These are phyloP conservation scores for Blastobotrys indianensis DNA, from an alignment of 1,139 yeast genomes.

Conservation along the genomic window DNA sequence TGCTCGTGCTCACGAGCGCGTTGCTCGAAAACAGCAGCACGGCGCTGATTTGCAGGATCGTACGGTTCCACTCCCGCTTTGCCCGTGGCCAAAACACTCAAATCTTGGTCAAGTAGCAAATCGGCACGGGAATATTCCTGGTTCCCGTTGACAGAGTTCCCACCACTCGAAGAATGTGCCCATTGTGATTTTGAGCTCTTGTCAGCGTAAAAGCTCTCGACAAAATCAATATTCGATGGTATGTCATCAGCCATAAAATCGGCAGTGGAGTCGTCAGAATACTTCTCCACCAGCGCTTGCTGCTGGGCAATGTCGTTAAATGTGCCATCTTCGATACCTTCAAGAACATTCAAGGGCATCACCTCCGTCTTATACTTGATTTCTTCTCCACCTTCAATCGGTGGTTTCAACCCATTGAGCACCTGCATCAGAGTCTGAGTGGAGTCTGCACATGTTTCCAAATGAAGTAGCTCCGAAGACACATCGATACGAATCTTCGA, in stretches of 20 bases:
- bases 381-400: conserved; percentile 48
- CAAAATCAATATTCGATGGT: conserved; percentile 32
- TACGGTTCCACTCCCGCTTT: conserved; percentile 10
- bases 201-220: conserved; percentile 37
- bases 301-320: conserved; percentile 6
- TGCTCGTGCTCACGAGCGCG: conserved; percentile 29
- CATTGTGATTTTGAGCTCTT: conserved; percentile 21
- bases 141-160: conserved; percentile 14
- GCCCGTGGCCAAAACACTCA: conserved; percentile 26
- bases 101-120: conserved; percentile 32
- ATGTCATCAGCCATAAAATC: conserved; percentile 27
- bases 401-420: conserved; percentile 65
- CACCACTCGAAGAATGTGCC: conserved; percentile 17
- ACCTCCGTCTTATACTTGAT: conserved; percentile 34
- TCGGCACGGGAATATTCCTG: conserved; percentile 28
- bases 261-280: conserved; percentile 14
- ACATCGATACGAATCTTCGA: conserved; percentile 12
- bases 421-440: conserved; percentile 63
- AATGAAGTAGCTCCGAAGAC: conserved; percentile 18
- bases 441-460: conserved; percentile 76
- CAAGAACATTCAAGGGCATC: conserved; percentile 43
- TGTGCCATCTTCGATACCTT: conserved; percentile 39
- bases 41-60: conserved; percentile 10
- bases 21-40: conserved; percentile 23
- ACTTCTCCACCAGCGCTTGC: conserved; percentile 2